phyloP scores from a whole-genome alignment of 495 filamentous ascomycete genomes.

The Daldinia bambusicola region DNA sequence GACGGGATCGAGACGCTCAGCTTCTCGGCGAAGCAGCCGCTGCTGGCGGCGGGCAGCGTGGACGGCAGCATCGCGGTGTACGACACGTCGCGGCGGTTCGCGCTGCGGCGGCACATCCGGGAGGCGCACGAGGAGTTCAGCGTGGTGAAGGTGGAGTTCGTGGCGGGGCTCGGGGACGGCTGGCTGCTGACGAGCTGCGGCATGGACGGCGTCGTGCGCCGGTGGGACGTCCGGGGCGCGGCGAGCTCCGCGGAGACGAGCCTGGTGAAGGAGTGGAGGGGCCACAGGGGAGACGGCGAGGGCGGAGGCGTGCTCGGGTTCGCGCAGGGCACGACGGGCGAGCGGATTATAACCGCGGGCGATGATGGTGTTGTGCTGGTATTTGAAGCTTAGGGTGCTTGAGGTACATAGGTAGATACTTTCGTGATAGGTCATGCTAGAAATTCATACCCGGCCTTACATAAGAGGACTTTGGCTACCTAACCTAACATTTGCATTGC shows the following conservation, averaged over 20 bases:
- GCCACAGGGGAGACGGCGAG: slow-evolving; percentile 81
- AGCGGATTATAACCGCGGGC: slow-evolving; percentile 84
- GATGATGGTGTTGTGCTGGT: slow-evolving; percentile 82
- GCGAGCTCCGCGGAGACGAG: slow-evolving; percentile 70
- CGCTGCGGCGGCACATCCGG: slow-evolving; percentile 78
- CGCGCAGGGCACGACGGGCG: slow-evolving; percentile 74
- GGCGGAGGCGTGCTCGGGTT: slow-evolving; percentile 91
- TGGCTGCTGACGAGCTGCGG: slow-evolving; percentile 84
- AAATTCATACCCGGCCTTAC: slow-evolving; percentile 7
- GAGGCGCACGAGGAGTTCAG: slow-evolving; percentile 84
- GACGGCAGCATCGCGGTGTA: slow-evolving; percentile 91
- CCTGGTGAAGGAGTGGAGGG: slow-evolving; percentile 80
- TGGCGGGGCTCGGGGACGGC: slow-evolving; percentile 54
- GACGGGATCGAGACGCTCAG: slow-evolving; percentile 88
- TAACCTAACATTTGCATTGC: background rate
- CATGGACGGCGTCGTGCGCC: slow-evolving; percentile 84
- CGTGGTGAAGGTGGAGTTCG: slow-evolving; percentile 93
- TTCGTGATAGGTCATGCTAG: background rate
- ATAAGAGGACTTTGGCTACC: background rate
- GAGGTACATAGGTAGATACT: background rate
- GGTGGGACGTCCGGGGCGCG: slow-evolving; percentile 88
- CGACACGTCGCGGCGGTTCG: slow-evolving; percentile 84
- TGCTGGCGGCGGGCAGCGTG: slow-evolving; percentile 88
- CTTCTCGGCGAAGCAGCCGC: slow-evolving; percentile 78
- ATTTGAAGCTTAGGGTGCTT: slow-evolving; percentile 64